Conservation (phyloP, 1,284 basidiomycete genomes). For the Fomitopsis schrenkii region DNA sequence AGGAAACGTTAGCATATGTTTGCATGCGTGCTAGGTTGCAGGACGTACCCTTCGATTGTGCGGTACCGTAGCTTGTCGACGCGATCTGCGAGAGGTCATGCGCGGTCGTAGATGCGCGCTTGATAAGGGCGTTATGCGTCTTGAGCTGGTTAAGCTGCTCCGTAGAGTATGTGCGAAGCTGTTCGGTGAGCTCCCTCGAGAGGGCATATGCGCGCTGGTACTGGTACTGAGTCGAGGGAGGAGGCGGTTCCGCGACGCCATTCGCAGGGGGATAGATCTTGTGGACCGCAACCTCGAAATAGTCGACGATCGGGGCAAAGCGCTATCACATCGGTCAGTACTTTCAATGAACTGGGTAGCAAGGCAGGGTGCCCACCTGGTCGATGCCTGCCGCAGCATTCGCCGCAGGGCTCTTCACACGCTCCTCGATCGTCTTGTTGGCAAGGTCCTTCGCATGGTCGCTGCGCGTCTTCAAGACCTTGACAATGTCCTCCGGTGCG, state of each 20-base stretch:
- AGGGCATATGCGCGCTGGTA: constrained; percentile 69
- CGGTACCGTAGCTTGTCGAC: constrained; percentile 47
- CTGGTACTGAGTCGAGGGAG: constrained; percentile 47
- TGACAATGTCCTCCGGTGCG: constrained; percentile 61
- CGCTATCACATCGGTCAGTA: constrained; percentile 35
- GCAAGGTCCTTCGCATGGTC: constrained; percentile 53
- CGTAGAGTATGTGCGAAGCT: constrained; percentile 59
- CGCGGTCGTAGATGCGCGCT: constrained; percentile 68
- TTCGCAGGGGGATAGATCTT: constrained; percentile 40
- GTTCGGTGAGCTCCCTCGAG: constrained; percentile 57
- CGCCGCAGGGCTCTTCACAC: constrained; percentile 57
- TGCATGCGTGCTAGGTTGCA: neutral
- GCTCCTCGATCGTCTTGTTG: constrained; percentile 64
- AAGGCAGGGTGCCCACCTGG: constrained; percentile 45
- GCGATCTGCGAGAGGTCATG: constrained; percentile 53
- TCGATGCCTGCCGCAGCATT: constrained; percentile 67
- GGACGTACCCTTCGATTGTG: constrained; percentile 33
- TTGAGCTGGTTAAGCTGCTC: constrained; percentile 71
- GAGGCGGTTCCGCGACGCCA: constrained; percentile 15
- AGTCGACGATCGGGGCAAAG: constrained; percentile 70
- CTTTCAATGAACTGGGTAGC: constrained; percentile 12
- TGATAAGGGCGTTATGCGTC: constrained; percentile 63
- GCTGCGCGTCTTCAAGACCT: constrained; percentile 52
- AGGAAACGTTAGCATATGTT: neutral
- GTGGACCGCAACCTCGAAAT: constrained; percentile 57